A percentile compares a stretch with the other conserved stretches of the same genome.
phyloP scores from a whole-genome alignment of 805 yeast species.

The Saturnispora silvae region DNA sequence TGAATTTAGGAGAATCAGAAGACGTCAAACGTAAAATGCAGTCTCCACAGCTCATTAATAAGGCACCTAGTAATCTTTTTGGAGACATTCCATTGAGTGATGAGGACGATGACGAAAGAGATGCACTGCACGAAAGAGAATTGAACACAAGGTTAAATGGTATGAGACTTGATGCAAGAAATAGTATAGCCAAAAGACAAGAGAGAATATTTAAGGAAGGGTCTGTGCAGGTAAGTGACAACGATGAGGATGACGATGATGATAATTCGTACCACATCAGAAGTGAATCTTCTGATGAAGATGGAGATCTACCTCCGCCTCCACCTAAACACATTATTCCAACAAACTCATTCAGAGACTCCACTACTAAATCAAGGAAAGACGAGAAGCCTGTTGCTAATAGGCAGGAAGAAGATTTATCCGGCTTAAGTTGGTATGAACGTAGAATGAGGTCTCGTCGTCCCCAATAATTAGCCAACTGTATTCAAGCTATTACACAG shows the following conservation, averaged over 20 bases:
- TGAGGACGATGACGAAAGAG: slow-evolving; percentile 14
- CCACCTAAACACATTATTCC: slow-evolving; percentile 20
- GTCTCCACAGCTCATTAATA: slow-evolving; percentile 14
- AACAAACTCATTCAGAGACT: slow-evolving; percentile 11
- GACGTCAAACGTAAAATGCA: slow-evolving; percentile 15
- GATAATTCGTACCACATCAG: slow-evolving; percentile 13
- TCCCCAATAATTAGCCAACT: not conserved
- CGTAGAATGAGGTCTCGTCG: slow-evolving; percentile 5
- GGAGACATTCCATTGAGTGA: slow-evolving; percentile 23
- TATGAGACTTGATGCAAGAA: slow-evolving; percentile 3
- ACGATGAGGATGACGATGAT: slow-evolving; percentile 8
- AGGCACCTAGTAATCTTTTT: slow-evolving; percentile 16
- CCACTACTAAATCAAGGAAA: not conserved
- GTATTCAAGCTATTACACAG: too few relatives aligned
- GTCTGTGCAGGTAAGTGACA: not conserved
- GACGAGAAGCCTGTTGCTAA: too few relatives aligned
- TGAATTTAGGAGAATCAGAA: slow-evolving; percentile 4
- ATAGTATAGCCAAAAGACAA: slow-evolving; percentile 11
- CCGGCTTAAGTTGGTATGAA: slow-evolving; percentile 8
- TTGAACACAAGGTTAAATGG: not conserved
- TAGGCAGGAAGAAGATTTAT: not conserved
- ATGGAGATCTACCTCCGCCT: slow-evolving; percentile 12
- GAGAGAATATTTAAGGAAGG: slow-evolving; percentile 6
- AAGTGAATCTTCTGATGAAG: slow-evolving; percentile 11
- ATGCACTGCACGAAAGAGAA: not conserved